Base-by-base conservation (phyloP, 805 yeast genomes). In the Teunomyces atbi region DNA sequence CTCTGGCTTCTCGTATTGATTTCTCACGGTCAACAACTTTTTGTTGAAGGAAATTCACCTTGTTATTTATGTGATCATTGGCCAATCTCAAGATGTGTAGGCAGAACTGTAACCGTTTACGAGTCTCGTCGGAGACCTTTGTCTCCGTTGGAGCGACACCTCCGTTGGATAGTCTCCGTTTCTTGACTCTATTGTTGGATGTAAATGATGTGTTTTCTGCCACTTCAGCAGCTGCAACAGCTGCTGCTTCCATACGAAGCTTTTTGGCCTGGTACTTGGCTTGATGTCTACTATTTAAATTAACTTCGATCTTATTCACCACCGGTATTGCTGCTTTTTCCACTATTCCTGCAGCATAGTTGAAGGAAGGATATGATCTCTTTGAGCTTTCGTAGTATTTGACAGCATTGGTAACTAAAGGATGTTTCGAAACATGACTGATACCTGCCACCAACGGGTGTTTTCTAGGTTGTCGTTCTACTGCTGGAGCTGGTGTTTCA, bases 11-110 rank as follows among this genome's bases (percentile, higher is more conserved):
- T 48, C 58, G 56, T 15, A 55, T 57, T 35, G 55, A 58, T 30
- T 67, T 64, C 52, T 75, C 87, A 47, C 76, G 76, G 18, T 74
- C 75, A 16, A 50, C 52, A 2, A 84, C 76, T 35, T 60, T 65
- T 26, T 59, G 59, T 57, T 86, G 90, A 34, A 90, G 69, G 47
- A 74, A 76, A 45, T 73, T 74, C 15, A 90, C 86, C 53, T 89
- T 82, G 41, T 78, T 71, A 40, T 84, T 82, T 27, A 90, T 73
- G 56, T 85, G 89, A 46, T 80, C 81, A 58, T 89, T 90, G 3
- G 97, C 97, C 42, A 89, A 71, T 58, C 85, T 84, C 46, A 90
- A 70, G 44, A 91, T 73, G 54, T 89, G 91, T 40, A 91, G 73
- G 56, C 96, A 82, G 58, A 92, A 86, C 30, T 86, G 83, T 40